These are phyloP conservation scores for Magnusiomyces tetraspermus DNA, from an alignment of 1,139 yeast species.

Conservation along the genomic window DNA sequence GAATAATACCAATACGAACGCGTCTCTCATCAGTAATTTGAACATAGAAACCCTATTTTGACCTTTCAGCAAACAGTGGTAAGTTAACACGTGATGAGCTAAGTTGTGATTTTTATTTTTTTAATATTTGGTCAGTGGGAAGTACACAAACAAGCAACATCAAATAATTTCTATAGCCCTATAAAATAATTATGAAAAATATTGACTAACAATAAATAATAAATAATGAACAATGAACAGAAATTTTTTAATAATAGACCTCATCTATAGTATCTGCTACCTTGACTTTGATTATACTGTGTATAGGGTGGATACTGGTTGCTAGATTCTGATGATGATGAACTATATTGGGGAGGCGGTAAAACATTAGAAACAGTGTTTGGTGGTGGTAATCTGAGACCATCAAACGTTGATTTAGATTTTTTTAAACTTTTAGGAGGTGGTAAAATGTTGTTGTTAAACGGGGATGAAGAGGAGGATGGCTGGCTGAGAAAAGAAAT, in stretches of 20 bases:
- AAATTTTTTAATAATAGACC: background rate
- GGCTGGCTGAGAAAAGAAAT: background rate
- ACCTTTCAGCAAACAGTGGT: too few species aligned
- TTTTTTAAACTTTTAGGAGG: background rate
- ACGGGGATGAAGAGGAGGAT: conserved; percentile 1
- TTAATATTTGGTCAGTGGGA: too few species aligned
- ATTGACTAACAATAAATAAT: too few species aligned
- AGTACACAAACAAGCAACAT: too few species aligned
- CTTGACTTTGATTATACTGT: background rate
- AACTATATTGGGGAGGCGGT: background rate
- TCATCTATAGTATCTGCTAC: background rate
- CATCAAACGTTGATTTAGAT: conserved; percentile 11
- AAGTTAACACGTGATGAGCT: too few species aligned
- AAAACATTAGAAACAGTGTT: background rate
- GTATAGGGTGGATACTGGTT: background rate
- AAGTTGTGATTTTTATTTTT: too few species aligned
- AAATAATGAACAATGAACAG: too few species aligned
- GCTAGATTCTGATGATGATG: background rate
- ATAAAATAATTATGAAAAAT: too few species aligned
- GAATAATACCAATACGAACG: too few species aligned
- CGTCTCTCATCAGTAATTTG: too few species aligned
- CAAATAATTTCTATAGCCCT: background rate
- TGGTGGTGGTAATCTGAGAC: conserved; percentile 12
- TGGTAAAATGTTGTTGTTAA: conserved; percentile 5
- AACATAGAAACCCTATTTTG: too few species aligned